Percentiles rank a stretch among this genome's conserved stretches.
Evolutionary conservation across 2,329 filamentous ascomycete genomes (phyloP).

Genomic region (Leptographium flavum): DNA sequence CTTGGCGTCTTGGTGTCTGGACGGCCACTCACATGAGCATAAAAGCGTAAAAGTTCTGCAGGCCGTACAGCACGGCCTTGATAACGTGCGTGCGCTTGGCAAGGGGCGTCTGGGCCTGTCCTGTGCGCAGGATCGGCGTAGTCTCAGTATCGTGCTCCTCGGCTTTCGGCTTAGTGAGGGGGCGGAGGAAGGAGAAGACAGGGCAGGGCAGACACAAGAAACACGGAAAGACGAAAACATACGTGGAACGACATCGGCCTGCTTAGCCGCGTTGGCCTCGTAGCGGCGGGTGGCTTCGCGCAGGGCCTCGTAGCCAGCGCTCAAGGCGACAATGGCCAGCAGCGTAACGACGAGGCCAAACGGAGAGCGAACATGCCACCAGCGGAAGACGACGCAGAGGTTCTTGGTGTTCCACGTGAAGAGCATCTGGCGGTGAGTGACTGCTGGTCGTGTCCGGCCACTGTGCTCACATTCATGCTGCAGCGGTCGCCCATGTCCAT

Average conservation of each 20-base stretch:
- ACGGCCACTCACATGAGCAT: conserved; percentile 85
- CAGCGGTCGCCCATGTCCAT: conserved; percentile 55
- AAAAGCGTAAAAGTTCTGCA: conserved; percentile 97
- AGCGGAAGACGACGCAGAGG: conserved; percentile 89
- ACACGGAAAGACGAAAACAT: conserved; percentile 20
- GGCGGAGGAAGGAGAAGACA: not conserved
- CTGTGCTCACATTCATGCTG: conserved; percentile 68
- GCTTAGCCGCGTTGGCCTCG: conserved; percentile 42
- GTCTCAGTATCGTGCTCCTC: conserved; percentile 39
- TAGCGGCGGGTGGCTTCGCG: conserved; percentile 65
- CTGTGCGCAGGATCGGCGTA: conserved; percentile 54
- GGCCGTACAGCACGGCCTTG: conserved; percentile 72
- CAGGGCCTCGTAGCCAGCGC: conserved; percentile 85
- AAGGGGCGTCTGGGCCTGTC: conserved; percentile 48
- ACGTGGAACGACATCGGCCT: conserved; percentile 37
- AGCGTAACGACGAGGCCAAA: conserved; percentile 69
- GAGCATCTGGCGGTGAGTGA: conserved; percentile 70
- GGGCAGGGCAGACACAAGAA: not conserved
- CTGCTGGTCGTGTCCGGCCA: not conserved
- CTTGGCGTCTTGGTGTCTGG: not conserved
- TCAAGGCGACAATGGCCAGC: conserved; percentile 64
- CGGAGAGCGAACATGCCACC: conserved; percentile 73
- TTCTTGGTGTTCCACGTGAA: conserved; percentile 93
- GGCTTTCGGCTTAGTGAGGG: conserved; percentile 3
- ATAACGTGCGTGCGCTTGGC: conserved; percentile 58